Percentiles rank a stretch among this genome's conserved stretches.
phyloP scores from a whole-genome alignment of 2,329 filamentous ascomycete species.

The Penicillium verrucosum region DNA sequence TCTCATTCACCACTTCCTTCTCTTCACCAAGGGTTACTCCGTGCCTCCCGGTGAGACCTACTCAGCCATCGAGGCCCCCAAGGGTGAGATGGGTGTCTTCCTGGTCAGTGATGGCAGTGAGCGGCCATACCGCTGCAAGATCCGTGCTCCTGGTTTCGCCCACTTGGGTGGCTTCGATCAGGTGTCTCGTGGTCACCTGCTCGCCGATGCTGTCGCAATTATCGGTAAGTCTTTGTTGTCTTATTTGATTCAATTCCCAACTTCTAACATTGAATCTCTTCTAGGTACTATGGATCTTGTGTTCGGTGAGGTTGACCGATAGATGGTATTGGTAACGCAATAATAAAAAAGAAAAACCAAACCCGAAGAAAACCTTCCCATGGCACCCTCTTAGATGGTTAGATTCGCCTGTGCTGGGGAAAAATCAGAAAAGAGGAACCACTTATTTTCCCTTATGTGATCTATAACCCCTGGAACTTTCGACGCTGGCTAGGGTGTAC shows the following conservation, averaged over 20 bases:
- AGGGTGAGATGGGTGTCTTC: slow-evolving; percentile 99
- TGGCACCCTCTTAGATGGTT: slow-evolving; percentile 22
- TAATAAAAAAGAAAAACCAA: slow-evolving; percentile 21
- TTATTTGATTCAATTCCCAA: neutral
- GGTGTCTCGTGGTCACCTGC: slow-evolving; percentile 81
- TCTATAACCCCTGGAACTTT: slow-evolving; percentile 17
- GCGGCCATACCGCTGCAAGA: slow-evolving; percentile 95
- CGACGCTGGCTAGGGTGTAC: slow-evolving; percentile 23
- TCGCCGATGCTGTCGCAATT: slow-evolving; percentile 94
- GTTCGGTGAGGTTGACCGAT: slow-evolving; percentile 68
- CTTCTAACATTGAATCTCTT: slow-evolving; percentile 13
- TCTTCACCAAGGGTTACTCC: slow-evolving; percentile 97
- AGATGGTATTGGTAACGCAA: slow-evolving; percentile 25
- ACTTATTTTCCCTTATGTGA: slow-evolving; percentile 12
- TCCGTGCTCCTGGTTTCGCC: slow-evolving; percentile 92
- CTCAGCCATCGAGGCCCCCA: slow-evolving; percentile 96
- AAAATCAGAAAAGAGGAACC: slow-evolving; percentile 14
- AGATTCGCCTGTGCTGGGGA: slow-evolving; percentile 13
- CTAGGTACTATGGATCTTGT: slow-evolving; percentile 75
- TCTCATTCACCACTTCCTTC: slow-evolving; percentile 96
- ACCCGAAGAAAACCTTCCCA: slow-evolving; percentile 21
- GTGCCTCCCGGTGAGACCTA: slow-evolving; percentile 98
- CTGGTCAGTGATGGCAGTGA: slow-evolving; percentile 94
- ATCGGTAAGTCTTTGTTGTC: slow-evolving; percentile 58
- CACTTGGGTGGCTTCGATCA: slow-evolving; percentile 95